Conservation (phyloP, 371 early-diverging fungal genomes). For the Blyttiomyces sp. region DNA sequence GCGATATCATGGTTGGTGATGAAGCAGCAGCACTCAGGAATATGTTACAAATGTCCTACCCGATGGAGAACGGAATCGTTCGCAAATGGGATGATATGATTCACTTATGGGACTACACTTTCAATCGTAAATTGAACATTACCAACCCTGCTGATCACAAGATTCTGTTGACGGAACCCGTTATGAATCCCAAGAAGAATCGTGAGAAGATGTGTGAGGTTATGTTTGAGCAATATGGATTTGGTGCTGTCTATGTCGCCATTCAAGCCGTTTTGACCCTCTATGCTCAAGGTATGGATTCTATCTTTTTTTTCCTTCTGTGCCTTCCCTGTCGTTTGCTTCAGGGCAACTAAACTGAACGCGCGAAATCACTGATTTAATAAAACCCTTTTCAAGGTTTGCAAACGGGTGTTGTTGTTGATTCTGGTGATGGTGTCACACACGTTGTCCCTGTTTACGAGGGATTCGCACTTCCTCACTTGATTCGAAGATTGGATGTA, state of each 20-base stretch:
- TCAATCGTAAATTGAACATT: slow-evolving; percentile 83
- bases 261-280: slow-evolving; percentile 97
- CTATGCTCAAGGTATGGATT: slow-evolving; percentile 85
- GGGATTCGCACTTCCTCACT: slow-evolving; percentile 89
- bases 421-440: slow-evolving; percentile 97
- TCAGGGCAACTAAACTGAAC: too few species aligned
- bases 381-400: slow-evolving; percentile 58
- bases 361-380: not conserved
- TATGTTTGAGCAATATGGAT: slow-evolving; percentile 95
- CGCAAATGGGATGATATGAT: slow-evolving; percentile 94
- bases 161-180: slow-evolving; percentile 93
- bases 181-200: slow-evolving; percentile 91
- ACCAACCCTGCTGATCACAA: slow-evolving; percentile 80
- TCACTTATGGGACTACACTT: slow-evolving; percentile 97
- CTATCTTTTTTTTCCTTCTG: too few species aligned
- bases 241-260: slow-evolving; percentile 89
- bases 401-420: slow-evolving; percentile 94
- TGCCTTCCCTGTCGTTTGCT: too few species aligned
- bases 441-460: slow-evolving; percentile 97
- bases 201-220: slow-evolving; percentile 89
- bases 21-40: slow-evolving; percentile 89
- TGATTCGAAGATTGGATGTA: slow-evolving; percentile 89
- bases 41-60: slow-evolving; percentile 92
- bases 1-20: slow-evolving; percentile 96
- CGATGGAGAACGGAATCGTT: slow-evolving; percentile 97